Evolutionary conservation across 1,284 basidiomycete genomes (phyloP), one percentile per base, ranked within the genome.

Genomic region (Ustilago tritici): DNA sequence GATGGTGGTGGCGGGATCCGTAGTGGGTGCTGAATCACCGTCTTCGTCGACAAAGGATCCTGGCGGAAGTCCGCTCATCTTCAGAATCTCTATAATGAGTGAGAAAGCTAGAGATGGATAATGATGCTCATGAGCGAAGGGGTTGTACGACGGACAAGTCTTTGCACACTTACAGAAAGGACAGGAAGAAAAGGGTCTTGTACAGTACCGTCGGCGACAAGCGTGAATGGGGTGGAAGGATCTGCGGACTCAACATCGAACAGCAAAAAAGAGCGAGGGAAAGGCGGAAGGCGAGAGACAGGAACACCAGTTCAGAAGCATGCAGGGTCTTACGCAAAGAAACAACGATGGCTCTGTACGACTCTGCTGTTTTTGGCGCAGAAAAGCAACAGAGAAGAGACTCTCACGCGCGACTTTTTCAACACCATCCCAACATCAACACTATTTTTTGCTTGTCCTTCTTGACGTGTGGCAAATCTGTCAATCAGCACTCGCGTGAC

Each of bases 61-160:
- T 14, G 70, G 70, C 12, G 62, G 61, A 12, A 58, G 57, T 7
- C 46, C 56, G 56, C 65, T 73, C 70, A 73, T 73, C 55, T 55
- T 68, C 23, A 28, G 49, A 17, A 11, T 11, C 17, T 41, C 43
- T 11, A 63, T 7, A 14, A 35, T 17, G 12, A 28, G 23, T 28
- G 23, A 28, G 23, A 28, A 28, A 28, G 23, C 23, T 3, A 28
- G 23, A 35, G n/a, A 3, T 32, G 5, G 3, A 5, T 41, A 14
- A 23, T 61, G 58, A 31, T 64, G 54, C 50, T 28, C 14, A 35
- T 41, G 34, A 52, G 15, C 7, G 36, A 50, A 63, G 40, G 40
- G 12, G 6, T 8, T 3, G 11, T 7, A 19, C n/a, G n/a, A 19
- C n/a, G 14, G 40, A 15, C 40, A 6, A 19, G 15, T 46, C 43